These are phyloP conservation scores for Castanospermum australe DNA, from an alignment of 306 rosid species.

Conservation along the genomic window DNA sequence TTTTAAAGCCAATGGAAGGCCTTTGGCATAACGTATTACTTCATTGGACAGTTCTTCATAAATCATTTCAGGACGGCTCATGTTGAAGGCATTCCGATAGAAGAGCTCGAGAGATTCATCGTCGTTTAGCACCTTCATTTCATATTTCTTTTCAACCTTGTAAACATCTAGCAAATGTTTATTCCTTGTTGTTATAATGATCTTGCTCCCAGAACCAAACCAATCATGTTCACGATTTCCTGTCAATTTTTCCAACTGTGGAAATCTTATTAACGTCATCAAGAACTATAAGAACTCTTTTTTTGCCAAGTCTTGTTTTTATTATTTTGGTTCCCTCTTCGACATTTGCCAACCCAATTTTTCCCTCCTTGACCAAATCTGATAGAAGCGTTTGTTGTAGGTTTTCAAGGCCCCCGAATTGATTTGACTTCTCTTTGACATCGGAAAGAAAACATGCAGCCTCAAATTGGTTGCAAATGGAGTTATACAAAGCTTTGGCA, in stretches of 20 bases:
- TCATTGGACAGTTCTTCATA: not conserved
- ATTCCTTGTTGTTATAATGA: not conserved
- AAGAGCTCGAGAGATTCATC: not conserved
- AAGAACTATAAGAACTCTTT: slow-evolving; percentile 8
- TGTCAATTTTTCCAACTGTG: not conserved
- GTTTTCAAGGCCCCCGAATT: not conserved
- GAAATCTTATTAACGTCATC: not conserved
- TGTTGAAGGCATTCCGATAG: not conserved
- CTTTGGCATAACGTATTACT: not conserved
- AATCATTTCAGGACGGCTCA: not conserved
- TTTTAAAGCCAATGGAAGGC: slow-evolving; percentile 18
- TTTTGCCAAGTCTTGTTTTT: not conserved
- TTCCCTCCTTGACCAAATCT: not conserved
- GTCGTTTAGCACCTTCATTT: not conserved
- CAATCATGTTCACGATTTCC: not conserved
- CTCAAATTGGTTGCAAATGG: not conserved
- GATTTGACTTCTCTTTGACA: not conserved
- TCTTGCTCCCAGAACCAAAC: slow-evolving; percentile 7
- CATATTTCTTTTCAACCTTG: not conserved
- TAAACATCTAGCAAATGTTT: not conserved
- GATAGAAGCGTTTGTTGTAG: not conserved
- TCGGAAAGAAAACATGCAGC: not conserved
- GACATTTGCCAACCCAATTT: not conserved
- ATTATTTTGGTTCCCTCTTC: not conserved
- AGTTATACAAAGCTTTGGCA: not conserved